phyloP scores from a whole-genome alignment of 2,329 filamentous ascomycete species.

The Curvularia verruculosa region DNA sequence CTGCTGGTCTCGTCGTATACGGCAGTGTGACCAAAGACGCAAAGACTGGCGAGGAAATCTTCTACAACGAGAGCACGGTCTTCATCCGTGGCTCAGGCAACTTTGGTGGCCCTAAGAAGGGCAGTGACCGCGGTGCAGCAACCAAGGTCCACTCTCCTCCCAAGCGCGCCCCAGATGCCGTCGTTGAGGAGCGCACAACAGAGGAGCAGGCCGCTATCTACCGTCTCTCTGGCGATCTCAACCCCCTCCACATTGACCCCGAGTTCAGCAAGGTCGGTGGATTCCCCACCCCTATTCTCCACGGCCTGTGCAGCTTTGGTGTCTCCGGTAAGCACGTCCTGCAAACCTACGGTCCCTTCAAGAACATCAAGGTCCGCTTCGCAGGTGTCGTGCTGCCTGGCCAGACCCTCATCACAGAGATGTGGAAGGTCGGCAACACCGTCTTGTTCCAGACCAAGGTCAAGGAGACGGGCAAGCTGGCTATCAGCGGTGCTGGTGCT shows the following conservation, averaged over 20 bases:
- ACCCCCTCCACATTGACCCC: slow-evolving; percentile 95
- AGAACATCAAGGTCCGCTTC: slow-evolving; percentile 93
- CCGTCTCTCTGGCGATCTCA: slow-evolving; percentile 90
- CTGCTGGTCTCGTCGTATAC: slow-evolving; percentile 79
- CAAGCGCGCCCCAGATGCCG: slow-evolving; percentile 74
- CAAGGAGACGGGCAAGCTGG: slow-evolving; percentile 90
- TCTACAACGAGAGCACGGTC: slow-evolving; percentile 95
- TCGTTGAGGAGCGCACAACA: slow-evolving; percentile 83
- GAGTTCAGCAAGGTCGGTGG: slow-evolving; percentile 93
- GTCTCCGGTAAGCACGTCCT: slow-evolving; percentile 90
- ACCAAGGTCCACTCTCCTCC: slow-evolving; percentile 82
- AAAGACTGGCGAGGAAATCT: slow-evolving; percentile 83
- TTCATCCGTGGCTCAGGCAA: slow-evolving; percentile 92
- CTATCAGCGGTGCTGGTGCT: slow-evolving; percentile 79
- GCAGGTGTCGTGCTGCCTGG: slow-evolving; percentile 85
- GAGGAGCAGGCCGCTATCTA: slow-evolving; percentile 94
- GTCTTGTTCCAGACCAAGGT: slow-evolving; percentile 87
- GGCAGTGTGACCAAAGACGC: slow-evolving; percentile 85
- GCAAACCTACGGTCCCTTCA: slow-evolving; percentile 79
- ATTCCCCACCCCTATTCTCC: slow-evolving; percentile 91
- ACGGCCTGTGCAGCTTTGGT: slow-evolving; percentile 96
- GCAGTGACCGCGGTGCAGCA: slow-evolving; percentile 75
- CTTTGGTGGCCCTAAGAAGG: slow-evolving; percentile 83
- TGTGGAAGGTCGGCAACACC: slow-evolving; percentile 86
- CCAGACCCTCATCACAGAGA: slow-evolving; percentile 87